These are phyloP conservation scores for Microbotryum saponariae DNA, from an alignment of 1,284 basidiomycete genomes.

Conservation along the genomic window DNA sequence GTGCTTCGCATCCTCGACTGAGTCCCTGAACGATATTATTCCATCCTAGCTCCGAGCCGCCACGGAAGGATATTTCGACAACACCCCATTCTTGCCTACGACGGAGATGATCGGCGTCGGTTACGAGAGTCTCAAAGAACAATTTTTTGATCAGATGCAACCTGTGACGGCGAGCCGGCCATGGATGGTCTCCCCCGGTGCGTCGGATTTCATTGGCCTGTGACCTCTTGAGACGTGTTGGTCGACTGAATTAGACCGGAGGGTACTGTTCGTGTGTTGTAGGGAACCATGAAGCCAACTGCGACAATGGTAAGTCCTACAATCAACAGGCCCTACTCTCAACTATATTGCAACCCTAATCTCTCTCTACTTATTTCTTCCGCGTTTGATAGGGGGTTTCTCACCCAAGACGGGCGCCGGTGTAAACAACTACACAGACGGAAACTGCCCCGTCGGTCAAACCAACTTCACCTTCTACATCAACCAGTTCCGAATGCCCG, in stretches of 20 bases:
- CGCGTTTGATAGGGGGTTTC: slow-evolving; percentile 16
- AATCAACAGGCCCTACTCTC: neutral
- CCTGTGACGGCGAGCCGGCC: slow-evolving; percentile 33
- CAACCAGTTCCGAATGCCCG: slow-evolving; percentile 39
- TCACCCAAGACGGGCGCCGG: slow-evolving; percentile 12
- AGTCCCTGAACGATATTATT: too few species aligned
- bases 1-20: too few species aligned
- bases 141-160: slow-evolving; percentile 38
- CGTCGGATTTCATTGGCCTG: too few species aligned
- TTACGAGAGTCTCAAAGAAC: slow-evolving; percentile 37
- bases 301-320: slow-evolving; percentile 12
- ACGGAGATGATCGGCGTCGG: slow-evolving; percentile 23
- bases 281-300: slow-evolving; percentile 19
- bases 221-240: neutral
- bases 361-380: slow-evolving; percentile 10
- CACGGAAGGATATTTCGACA: slow-evolving; percentile 33
- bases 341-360: slow-evolving; percentile 32
- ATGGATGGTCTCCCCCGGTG: slow-evolving; percentile 37
- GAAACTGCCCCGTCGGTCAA: slow-evolving; percentile 35
- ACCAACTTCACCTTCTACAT: slow-evolving; percentile 35
- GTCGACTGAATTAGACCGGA: neutral
- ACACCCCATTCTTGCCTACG: slow-evolving; percentile 12
- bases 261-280: neutral
- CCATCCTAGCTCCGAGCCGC: slow-evolving; percentile 23
- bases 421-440: slow-evolving; percentile 33